Base-by-base conservation (phyloP, 2,329 filamentous ascomycete genomes). In the Zymoseptoria brevis region DNA sequence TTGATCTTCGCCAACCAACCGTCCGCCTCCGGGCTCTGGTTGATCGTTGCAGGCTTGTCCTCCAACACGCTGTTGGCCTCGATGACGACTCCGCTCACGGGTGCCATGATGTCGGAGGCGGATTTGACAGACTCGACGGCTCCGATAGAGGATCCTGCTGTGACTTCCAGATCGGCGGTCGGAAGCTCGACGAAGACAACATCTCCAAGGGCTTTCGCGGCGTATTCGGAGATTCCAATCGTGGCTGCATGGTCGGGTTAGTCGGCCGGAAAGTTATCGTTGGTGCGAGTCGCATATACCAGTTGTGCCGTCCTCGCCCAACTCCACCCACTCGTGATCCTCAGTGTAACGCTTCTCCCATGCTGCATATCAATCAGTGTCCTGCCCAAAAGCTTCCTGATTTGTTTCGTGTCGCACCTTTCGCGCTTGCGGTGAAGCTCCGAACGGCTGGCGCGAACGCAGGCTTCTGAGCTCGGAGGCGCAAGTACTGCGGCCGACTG, bases 101-200 rank as follows among this genome's bases (percentile, higher is more conserved):
- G 94, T 13, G 90, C 87, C 78, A 96, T 88, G 80, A 99, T 96
- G 75, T 99, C 94, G 64, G 90, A 93, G n/a, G 94, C 94, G 63
- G 88, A 94, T 82, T 99, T 99, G 76, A 99, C 94, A 2, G 91
- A 96, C 80, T 99, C 94, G 68, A 99, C 93, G 61, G 93, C 91
- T 67, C 94, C 94, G 67, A 97, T 88, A 65, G 88, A 82, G 72
- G 97, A 93, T 70, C 91, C 91, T 59, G 86, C 83, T 60, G 77
- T 76, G 62, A 96, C 82, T 69, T 87, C 83, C 67, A 86, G 79
- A 65, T 85, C 87, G 58, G 81, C 73, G 66, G 87, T 80, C 58
- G 94, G 94, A 29, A 99, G 87, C 81, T 99, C 94, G 71, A 97
- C 91, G 79, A 89, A 99, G 73, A 99, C 93, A 60, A 97, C 92